Base-by-base conservation (phyloP, 306 rosid genomes). In the Cucurbita maxima region DNA sequence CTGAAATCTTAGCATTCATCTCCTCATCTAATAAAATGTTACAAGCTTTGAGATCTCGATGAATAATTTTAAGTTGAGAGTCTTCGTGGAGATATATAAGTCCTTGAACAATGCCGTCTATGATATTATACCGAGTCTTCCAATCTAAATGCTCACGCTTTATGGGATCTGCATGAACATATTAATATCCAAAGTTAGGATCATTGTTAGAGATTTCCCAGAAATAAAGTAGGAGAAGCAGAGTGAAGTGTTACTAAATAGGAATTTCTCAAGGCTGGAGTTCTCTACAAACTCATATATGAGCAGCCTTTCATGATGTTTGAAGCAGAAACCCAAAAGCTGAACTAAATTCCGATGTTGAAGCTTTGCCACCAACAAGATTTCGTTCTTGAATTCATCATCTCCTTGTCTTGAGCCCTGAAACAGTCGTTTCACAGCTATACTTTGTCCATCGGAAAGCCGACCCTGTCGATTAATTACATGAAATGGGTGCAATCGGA, bases 61-160 rank as follows among this genome's bases (percentile, higher is more conserved):
- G 88, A 51, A 84, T 72, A 3, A 86, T 81, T 1, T 76, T 38
- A 12, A 81, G 38, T 12, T 66, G 80, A 3, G 88, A 86, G 66
- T 88, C 90, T 45, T 84, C 84, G 1, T 88, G 88, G 30, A 88
- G 84, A 8, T 88, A 88, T 5, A 82, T 54, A 15, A 88, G 78
- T 0, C 83, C 85, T 64, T 77, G 75, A 1, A 79, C 81, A 71
- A 86, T 82, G 2, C 86, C 86, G n/a, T 0, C 12, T 6, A 88
- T 82, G 3, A 86, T 84, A 13, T 81, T 77, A 59, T 62, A 81
- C 14, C 87, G 83, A 2, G 3, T 61, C 38, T 51, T 2, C 90
- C 89, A 84, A 67, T 81, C 62, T 61, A 88, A 43, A 56, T 74
- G 53, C 8, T 6, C 11, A 1, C 56, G 64, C 36, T 76, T 75